Percentiles rank a stretch among this genome's conserved stretches.
Conservation (phyloP, 1,284 basidiomycete genomes). For the Agaricales sp. region DNA sequence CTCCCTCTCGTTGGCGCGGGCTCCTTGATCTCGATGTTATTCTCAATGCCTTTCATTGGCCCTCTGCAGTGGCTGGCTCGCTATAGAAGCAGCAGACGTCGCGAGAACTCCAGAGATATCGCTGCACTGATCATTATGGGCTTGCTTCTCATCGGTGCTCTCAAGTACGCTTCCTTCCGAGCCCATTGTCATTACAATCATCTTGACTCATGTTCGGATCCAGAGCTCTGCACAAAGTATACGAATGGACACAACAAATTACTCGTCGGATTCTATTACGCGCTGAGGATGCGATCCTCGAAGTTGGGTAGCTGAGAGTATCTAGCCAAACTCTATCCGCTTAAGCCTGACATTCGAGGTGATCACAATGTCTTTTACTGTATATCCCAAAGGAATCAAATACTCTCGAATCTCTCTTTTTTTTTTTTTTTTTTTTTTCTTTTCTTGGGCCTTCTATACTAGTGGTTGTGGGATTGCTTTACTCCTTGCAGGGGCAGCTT, state of each 20-base stretch:
- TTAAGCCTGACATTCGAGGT: too few relatives aligned
- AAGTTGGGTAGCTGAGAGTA: slow-evolving; percentile 57
- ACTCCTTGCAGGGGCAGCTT: too few relatives aligned
- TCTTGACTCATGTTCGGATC: too few relatives aligned
- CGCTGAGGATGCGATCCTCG: slow-evolving; percentile 70
- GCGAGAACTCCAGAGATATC: slow-evolving; percentile 46
- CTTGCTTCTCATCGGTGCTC: slow-evolving; percentile 52
- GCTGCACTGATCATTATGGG: slow-evolving; percentile 53
- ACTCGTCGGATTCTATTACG: slow-evolving; percentile 53
- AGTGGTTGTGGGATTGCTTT: too few relatives aligned
- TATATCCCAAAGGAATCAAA: too few relatives aligned
- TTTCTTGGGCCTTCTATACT: too few relatives aligned
- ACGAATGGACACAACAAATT: slow-evolving; percentile 46
- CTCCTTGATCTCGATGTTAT: slow-evolving; percentile 62
- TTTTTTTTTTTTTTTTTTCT: too few relatives aligned
- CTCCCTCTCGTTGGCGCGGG: slow-evolving; percentile 67
- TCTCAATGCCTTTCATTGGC: slow-evolving; percentile 47
- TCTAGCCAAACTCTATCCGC: too few relatives aligned
- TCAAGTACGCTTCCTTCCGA: slow-evolving; percentile 35
- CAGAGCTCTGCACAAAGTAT: slow-evolving; percentile 64
- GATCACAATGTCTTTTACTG: too few relatives aligned
- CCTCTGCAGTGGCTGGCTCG: slow-evolving; percentile 60
- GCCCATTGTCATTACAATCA: slow-evolving; percentile 1
- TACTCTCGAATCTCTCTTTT: too few relatives aligned
- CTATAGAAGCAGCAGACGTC: slow-evolving; percentile 41